Evolutionary conservation across 1,284 basidiomycete genomes (phyloP), one percentile per base, ranked within the genome.

Genomic region (Puccinia novopanici): DNA sequence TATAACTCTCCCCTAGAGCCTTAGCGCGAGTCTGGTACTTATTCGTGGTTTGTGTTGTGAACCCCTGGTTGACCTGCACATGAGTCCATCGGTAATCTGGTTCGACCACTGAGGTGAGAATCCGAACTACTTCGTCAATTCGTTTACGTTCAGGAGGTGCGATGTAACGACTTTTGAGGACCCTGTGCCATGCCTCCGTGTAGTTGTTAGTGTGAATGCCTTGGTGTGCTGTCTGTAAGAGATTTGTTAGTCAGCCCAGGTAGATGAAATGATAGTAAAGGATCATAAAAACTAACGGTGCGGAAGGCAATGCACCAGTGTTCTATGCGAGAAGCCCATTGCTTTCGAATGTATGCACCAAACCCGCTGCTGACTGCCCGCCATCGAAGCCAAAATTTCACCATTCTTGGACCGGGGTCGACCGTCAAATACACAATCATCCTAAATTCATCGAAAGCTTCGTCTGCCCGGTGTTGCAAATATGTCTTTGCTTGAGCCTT

Each of bases 201-300:
- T 61, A 61, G 30, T 61, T 61, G n/a, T 61, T 61, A 10, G 57
- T 61, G 34, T 61, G 57, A 2, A 37, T 37, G 30, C 57, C 57
- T 37, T 61, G 57, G 5, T 61, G 57, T 15, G 30, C 57, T 2
- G 30, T 17, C 57, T 24, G n/a, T n/a, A n/a, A n/a, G n/a, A n/a
- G n/a, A 13, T 27, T 5, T 13, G 30, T 12, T 4, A 57, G 5
- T 22, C 6, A 10, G 9, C 6, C 6, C 2, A 10, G 8, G 8
- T 57, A 8, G 5, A 15, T 57, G n/a, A 22, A 27, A 10, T 15
- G 27, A 12, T 61, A 4, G 57, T 34, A 61, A 45, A 45, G 15
- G 15, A 45, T 6, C 4, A 22, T 4, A 13, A 37, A 37, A 61
- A 5, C 13, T 34, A 6, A 61, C 27, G 2, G 57, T 61, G 2